A percentile compares a stretch with the other conserved stretches of the same genome.
These are phyloP conservation scores for Crithidia expoeki DNA, from an alignment of 208 protist genomes.

Conservation along the genomic window DNA sequence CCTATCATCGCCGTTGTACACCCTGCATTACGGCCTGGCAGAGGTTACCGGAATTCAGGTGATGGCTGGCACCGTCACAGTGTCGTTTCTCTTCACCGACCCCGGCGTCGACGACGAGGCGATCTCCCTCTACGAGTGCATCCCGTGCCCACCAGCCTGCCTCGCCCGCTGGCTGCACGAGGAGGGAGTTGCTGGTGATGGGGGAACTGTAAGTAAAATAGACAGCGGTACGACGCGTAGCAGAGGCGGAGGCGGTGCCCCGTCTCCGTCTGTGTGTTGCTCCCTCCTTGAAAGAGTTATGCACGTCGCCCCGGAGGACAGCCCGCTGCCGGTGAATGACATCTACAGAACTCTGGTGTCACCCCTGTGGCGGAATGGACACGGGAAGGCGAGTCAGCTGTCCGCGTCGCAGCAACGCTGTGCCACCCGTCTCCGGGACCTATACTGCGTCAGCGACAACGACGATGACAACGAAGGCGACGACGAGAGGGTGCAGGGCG, in stretches of 20 bases:
- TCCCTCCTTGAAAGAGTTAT: conserved; percentile 47
- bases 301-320: conserved; percentile 20
- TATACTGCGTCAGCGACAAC: conserved; percentile 42
- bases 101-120: conserved; percentile 76
- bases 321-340: conserved; percentile 35
- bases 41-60: conserved; percentile 77
- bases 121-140: conserved; percentile 61
- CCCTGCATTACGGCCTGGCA: conserved; percentile 46
- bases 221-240: background rate
- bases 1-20: conserved; percentile 9
- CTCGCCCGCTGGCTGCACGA: conserved; percentile 27
- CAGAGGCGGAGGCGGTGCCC: background rate
- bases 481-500: background rate
- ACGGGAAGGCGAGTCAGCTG: background rate
- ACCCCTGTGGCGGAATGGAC: background rate
- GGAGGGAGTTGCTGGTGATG: background rate
- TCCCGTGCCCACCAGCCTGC: conserved; percentile 54
- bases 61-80: conserved; percentile 61
- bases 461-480: conserved; percentile 15
- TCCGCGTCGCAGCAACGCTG: conserved; percentile 14
- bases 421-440: conserved; percentile 17
- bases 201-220: no score
- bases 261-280: conserved; percentile 12
- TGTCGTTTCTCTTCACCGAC: conserved; percentile 62
- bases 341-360: conserved; percentile 29